These are phyloP conservation scores for Clarireedia paspali DNA, from an alignment of 2,329 filamentous ascomycete genomes.

Conservation along the genomic window DNA sequence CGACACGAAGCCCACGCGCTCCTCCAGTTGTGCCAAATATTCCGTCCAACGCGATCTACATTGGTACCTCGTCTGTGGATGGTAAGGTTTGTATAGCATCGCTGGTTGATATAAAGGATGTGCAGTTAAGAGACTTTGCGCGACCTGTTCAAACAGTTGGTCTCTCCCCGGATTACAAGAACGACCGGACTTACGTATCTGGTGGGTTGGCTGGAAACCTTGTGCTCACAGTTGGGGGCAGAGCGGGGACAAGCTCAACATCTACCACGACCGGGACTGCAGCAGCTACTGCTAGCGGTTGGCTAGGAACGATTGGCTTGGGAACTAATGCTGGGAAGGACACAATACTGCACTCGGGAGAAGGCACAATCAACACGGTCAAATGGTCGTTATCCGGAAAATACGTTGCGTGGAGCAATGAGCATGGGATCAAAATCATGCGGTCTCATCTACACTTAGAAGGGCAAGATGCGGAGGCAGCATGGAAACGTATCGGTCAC, in stretches of 20 bases:
- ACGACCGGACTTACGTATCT: slow-evolving; percentile 80
- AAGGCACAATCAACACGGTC: slow-evolving; percentile 83
- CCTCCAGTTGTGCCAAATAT: slow-evolving; percentile 54
- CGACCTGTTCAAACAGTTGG: slow-evolving; percentile 87
- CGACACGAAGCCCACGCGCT: slow-evolving; percentile 45
- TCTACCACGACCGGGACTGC: slow-evolving; percentile 82
- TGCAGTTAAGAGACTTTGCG: slow-evolving; percentile 86
- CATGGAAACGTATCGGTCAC: slow-evolving; percentile 92
- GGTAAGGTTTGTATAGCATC: slow-evolving; percentile 92
- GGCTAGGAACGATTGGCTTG: slow-evolving; percentile 83
- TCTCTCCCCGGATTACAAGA: slow-evolving; percentile 90
- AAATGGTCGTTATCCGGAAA: slow-evolving; percentile 92
- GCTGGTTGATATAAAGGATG: slow-evolving; percentile 79
- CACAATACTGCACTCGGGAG: slow-evolving; percentile 80
- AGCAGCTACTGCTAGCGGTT: slow-evolving; percentile 76
- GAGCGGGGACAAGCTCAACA: slow-evolving; percentile 68
- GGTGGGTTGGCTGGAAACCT: slow-evolving; percentile 83
- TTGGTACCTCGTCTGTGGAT: slow-evolving; percentile 90
- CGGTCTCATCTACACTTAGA: slow-evolving; percentile 78
- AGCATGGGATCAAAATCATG: slow-evolving; percentile 98
- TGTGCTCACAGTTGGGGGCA: slow-evolving; percentile 76
- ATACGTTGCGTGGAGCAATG: slow-evolving; percentile 92
- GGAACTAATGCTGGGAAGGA: slow-evolving; percentile 75
- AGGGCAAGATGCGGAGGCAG: slow-evolving; percentile 65
- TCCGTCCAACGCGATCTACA: slow-evolving; percentile 84